Evolutionary conservation across 805 yeast genomes (phyloP).

Genomic region (Starmera caribaea): DNA sequence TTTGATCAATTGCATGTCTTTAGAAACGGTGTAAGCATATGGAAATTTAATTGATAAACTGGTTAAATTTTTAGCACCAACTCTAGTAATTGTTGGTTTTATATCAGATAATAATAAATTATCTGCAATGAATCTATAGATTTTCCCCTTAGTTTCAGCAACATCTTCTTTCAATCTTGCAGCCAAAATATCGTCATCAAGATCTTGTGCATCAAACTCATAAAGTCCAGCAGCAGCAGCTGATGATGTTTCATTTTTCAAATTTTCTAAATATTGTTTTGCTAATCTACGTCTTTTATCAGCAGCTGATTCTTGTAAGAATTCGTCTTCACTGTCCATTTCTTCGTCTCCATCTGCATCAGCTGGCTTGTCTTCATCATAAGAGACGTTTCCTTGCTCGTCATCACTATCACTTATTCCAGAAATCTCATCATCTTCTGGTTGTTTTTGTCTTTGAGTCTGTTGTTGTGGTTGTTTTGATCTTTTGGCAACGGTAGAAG

Average conservation of each 20-base stretch:
- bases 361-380: constrained; percentile 20
- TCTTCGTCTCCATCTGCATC: constrained; percentile 28
- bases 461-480: constrained; percentile 1
- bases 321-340: constrained; percentile 64
- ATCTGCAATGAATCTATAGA: constrained; percentile 60
- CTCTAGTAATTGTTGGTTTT: constrained; percentile 37
- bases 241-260: constrained; percentile 50
- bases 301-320: constrained; percentile 70
- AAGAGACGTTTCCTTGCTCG: constrained; percentile 31
- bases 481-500: constrained; percentile 9
- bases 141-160: constrained; percentile 79
- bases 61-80: constrained; percentile 53
- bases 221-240: constrained; percentile 24
- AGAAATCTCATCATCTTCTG: constrained; percentile 46
- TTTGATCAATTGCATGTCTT: constrained; percentile 70
- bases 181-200: constrained; percentile 79
- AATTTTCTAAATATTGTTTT: constrained; percentile 77
- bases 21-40: constrained; percentile 69
- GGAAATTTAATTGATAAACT: constrained; percentile 27
- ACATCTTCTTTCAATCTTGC: constrained; percentile 79
- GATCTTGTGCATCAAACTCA: constrained; percentile 79
- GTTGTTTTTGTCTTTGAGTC: not conserved
- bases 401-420: constrained; percentile 41
- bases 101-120: constrained; percentile 32
- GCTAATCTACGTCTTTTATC: constrained; percentile 93